Conservation (phyloP, 2,329 filamentous ascomycete genomes). For the Exophiala sp. region DNA sequence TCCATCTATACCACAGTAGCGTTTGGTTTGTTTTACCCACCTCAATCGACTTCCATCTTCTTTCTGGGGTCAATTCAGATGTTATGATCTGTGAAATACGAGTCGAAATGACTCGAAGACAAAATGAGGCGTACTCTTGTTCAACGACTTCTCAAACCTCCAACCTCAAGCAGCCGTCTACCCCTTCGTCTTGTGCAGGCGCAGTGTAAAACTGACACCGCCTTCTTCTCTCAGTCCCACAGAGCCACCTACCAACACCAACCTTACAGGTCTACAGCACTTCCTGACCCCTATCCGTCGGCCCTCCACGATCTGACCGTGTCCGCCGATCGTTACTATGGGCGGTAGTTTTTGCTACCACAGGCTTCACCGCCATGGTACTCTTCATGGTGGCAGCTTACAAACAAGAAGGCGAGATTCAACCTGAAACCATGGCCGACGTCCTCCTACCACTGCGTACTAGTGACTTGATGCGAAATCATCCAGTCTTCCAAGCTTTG, state of each 20-base stretch:
- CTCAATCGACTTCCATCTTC: too few relatives aligned
- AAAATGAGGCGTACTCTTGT: too few relatives aligned
- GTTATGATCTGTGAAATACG: too few relatives aligned
- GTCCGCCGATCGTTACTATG: not conserved
- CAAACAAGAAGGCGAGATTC: not conserved
- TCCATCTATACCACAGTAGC: too few relatives aligned
- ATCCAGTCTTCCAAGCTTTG: not conserved
- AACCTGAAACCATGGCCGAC: not conserved
- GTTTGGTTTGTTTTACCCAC: too few relatives aligned
- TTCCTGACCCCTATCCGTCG: not conserved
- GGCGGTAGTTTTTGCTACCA: not conserved
- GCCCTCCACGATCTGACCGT: not conserved
- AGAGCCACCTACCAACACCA: not conserved
- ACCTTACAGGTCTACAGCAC: not conserved
- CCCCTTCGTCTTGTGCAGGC: too few relatives aligned
- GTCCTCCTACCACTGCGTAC: not conserved
- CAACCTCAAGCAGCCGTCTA: too few relatives aligned
- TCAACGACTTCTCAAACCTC: too few relatives aligned
- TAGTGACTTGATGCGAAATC: not conserved
- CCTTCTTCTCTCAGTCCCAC: conserved; percentile 2
- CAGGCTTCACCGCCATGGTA: not conserved
- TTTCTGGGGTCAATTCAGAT: too few relatives aligned
- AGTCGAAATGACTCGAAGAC: too few relatives aligned
- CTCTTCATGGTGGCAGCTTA: not conserved
- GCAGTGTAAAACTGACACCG: too few relatives aligned